Evolutionary conservation across 306 rosid genomes (phyloP), one percentile per base, ranked within the genome.

Genomic region (Gleditsia sinensis): DNA sequence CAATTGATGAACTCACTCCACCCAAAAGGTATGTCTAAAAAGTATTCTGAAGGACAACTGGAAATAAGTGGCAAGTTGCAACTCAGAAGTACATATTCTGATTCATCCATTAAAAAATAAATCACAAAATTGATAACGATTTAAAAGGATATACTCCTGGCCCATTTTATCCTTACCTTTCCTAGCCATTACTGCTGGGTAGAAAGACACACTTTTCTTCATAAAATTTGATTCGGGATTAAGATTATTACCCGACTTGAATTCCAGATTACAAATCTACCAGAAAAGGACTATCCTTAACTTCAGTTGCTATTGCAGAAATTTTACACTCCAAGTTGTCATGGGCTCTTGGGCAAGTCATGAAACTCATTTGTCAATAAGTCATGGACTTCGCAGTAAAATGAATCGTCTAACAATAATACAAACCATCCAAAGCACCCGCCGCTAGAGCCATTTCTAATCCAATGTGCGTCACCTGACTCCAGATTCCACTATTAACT

Each of bases 1-100:
- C 69, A 87, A 71, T 42, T 87, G 85, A 42, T 83, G 78, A 36
- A 82, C 70, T 58, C 78, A 73, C 67, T 72, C 66, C 69, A 66
- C 56, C 68, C 43, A 82, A 45, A 64, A 85, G 73, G 17, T 23
- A 72, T 61, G 42, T 69, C 63, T 80, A 27, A 91, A 83, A 84
- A 88, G 40, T 71, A 80, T 56, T 80, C 72, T 80, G 3, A 90
- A 25, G 1, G 92, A 85, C 76, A 84, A 58, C 68, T 76, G 42
- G 24, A 87, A 87, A 69, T 87, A 88, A 30, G 71, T 61, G 39
- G 83, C 84, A 72, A 81, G 48, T 63, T 82, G 88, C 85, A 82
- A 56, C 53, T 80, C 83, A 34, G 33, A 58, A 57, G 33, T 45
- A 36, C 42, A 48, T 21, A 16, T 58, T 68, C 69, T 46, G 23